Evolutionary conservation across 805 yeast genomes (phyloP).

Genomic region (Wickerhamiella kazuoi): DNA sequence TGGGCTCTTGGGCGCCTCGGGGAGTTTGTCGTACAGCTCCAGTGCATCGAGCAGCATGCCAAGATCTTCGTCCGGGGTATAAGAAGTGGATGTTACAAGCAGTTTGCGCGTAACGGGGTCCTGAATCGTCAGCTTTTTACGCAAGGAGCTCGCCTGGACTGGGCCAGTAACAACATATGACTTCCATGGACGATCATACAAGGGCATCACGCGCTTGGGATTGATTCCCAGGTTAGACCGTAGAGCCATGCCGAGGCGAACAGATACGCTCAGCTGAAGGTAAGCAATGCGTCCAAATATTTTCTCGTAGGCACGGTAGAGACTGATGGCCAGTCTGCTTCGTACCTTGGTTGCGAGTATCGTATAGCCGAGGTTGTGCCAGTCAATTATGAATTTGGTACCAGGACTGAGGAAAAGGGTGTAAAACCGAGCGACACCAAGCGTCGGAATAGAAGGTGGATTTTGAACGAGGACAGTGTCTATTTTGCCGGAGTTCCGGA

Average conservation of each 20-base stretch:
- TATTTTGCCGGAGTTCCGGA: conserved; percentile 24
- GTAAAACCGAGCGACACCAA: conserved; percentile 43
- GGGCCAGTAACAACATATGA: conserved; percentile 35
- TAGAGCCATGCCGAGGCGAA: conserved; percentile 49
- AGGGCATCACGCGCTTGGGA: conserved; percentile 33
- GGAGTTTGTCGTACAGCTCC: conserved; percentile 32
- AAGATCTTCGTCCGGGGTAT: conserved; percentile 91
- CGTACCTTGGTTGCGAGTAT: conserved; percentile 51
- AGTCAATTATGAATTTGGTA: conserved; percentile 61
- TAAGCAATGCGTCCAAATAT: conserved; percentile 45
- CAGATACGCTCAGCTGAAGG: conserved; percentile 65
- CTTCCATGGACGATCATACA: conserved; percentile 73
- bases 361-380: conserved; percentile 90
- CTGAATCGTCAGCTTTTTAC: conserved; percentile 24
- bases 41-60: conserved; percentile 51
- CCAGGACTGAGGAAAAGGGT: conserved; percentile 32
- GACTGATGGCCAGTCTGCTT: conserved; percentile 39
- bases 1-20: conserved; percentile 23
- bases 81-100: conserved; percentile 78
- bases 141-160: conserved; percentile 17
- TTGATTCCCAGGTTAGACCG: conserved; percentile 36
- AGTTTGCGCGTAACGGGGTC: conserved; percentile 44
- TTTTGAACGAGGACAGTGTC: conserved; percentile 56
- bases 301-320: conserved; percentile 47
- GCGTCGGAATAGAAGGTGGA: conserved; percentile 81